Evolutionary conservation across 164 flowering plant species (phyloP), one percentile per base, ranked within the genome.

Genomic region (Buxus sempervirens): DNA sequence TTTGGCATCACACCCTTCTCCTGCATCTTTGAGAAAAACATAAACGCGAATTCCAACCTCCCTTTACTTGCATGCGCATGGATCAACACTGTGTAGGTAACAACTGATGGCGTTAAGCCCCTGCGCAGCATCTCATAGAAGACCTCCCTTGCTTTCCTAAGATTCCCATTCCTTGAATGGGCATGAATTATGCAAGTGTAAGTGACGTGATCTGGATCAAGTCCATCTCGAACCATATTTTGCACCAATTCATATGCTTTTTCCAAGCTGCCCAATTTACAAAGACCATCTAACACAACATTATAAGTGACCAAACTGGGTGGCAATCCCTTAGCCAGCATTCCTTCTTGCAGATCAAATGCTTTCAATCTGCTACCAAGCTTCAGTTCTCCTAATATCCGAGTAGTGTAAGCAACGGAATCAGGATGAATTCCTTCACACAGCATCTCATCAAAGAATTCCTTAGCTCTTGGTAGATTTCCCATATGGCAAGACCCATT

Each of bases 31-130:
- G 72, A 71, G 76, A 84, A 88, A 74, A 82, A 83, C 69, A 41
- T 72, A 64, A 67, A 78, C 7, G 94, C 89, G 22, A 63, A 28
- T 48, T 79, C 82, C 16, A 86, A 58, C 76, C 64, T 80, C 42
- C 85, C 85, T 64, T 60, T 61, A 26, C 67, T 63, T 16, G 87
- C 88, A 77, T 79, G 80, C 5, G 79, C 90, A 73, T 87, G 90
- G 69, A 89, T 86, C 64, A 90, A 70, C 9, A 85, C 73, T 18
- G 90, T 89, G 73, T 87, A 89, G 18, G 91, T 86, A 70, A 90
- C 87, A 66, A 87, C 86, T 0, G 90, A 73, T 16, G 94, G 92
- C 16, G 75, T 60, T 58, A 88, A 62, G 2, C 88, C 83, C 67
- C 73, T 78, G 48, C 77, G 69, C 54, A 71, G 63, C 94, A 88